Base-by-base conservation (phyloP, 2,329 filamentous ascomycete genomes). In the Chrysosphaeria jannelii region DNA sequence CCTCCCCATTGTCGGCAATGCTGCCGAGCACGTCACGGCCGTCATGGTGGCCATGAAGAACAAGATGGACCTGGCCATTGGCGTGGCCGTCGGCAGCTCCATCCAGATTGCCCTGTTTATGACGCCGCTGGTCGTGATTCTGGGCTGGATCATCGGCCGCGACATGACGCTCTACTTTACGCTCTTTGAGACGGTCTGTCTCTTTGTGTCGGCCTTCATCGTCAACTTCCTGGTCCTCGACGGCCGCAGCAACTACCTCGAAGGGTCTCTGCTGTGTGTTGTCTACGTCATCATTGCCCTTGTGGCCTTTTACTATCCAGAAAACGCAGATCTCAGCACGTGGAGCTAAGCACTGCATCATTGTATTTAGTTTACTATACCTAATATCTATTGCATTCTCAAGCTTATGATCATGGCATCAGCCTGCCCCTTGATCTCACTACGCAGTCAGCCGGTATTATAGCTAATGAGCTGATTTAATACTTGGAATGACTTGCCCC, bases 191-290 rank as follows among this genome's bases (percentile, higher is more conserved):
- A 88, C 75, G 0, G 70, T 85, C 12, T 74, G 69, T 27, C 57
- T 88, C 36, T 88, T 88, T 42, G 62, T 81, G 24, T 71, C 64
- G 24, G 66, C 76, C 6, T 65, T 88, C 31, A 76, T 88, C 30
- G 72, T 81, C 43, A 85, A 81, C 44, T 88, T 85, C 39, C 46
- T 88, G 28, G 75, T 88, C 23, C 50, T 81, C 29, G 76, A 88
- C 36, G 75, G 75, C 8, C 58, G 76, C 39, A 76, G 67, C 39
- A 88, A 88, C 39, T 88, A 85, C 35, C 57, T 88, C 8, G 75
- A 88, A 45, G 75, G 75, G 9, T 65, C 66, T 2, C 39, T 72
- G 20, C 40, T 72, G 14, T 63, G 61, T 31, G 56, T 63, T 1
- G 60, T 62, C 4, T 71, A 70, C 36, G 45, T 70, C 23, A 70